phyloP scores from a whole-genome alignment of 106 monocot species.

The Dioscorea dumetorum region DNA sequence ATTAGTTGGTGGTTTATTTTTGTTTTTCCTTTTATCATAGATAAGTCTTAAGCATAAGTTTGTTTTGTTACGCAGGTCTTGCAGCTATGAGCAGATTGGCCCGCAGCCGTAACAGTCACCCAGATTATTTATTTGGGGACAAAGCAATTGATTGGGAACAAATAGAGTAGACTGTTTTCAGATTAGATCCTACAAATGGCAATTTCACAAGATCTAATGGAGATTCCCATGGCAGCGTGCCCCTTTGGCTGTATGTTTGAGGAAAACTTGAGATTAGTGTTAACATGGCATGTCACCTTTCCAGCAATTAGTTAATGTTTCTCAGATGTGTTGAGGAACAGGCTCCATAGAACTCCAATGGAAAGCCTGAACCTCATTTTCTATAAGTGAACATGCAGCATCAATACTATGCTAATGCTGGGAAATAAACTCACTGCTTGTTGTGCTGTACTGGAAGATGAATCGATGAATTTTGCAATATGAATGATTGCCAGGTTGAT shows the following conservation, averaged over 20 bases:
- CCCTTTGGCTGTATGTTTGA: not conserved
- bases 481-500: too few relatives aligned
- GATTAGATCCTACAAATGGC: too few relatives aligned
- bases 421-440: not conserved
- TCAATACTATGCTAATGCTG: not conserved
- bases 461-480: too few relatives aligned
- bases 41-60: too few relatives aligned
- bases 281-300: too few relatives aligned
- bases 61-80: slow-evolving; percentile 48
- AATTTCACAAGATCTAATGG: not conserved
- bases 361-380: too few relatives aligned
- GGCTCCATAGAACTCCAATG: too few relatives aligned
- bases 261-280: too few relatives aligned
- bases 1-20: too few relatives aligned
- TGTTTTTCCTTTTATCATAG: too few relatives aligned
- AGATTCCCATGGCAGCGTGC: not conserved
- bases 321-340: too few relatives aligned
- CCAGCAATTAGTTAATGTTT: too few relatives aligned
- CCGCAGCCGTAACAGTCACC: slow-evolving; percentile 38
- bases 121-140: slow-evolving; percentile 42
- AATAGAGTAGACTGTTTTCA: slow-evolving; percentile 16
- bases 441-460: not conserved
- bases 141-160: slow-evolving; percentile 75
- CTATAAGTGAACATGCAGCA: not conserved
- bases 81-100: slow-evolving; percentile 77